phyloP scores from a whole-genome alignment of 306 rosid species.

The Gleditsia sinensis region DNA sequence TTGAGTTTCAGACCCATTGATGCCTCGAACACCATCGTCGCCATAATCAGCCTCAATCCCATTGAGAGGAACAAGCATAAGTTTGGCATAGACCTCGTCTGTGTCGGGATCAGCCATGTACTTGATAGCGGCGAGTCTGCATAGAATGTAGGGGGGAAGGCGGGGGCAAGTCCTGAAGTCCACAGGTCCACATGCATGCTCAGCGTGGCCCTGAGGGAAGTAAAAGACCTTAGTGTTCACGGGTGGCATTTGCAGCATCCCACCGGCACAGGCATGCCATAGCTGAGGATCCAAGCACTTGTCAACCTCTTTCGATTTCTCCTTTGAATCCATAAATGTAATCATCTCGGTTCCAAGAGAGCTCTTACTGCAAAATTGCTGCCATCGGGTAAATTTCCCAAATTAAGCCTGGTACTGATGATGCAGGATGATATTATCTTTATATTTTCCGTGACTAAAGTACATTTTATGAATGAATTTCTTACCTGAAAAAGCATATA shows the following conservation, averaged over 20 bases:
- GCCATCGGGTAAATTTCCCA: slow-evolving; percentile 26
- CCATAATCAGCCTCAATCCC: slow-evolving; percentile 39
- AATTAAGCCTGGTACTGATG: slow-evolving; percentile 13
- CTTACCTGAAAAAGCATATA: slow-evolving; percentile 48
- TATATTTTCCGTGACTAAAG: neutral
- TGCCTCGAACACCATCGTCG: slow-evolving; percentile 46
- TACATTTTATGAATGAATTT: slow-evolving; percentile 22
- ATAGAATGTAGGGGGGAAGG: slow-evolving; percentile 62
- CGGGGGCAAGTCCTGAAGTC: slow-evolving; percentile 60
- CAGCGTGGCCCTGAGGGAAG: slow-evolving; percentile 90
- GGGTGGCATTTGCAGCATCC: slow-evolving; percentile 93
- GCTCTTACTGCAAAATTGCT: slow-evolving; percentile 39
- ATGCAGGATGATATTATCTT: neutral
- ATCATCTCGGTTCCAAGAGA: slow-evolving; percentile 54
- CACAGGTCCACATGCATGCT: slow-evolving; percentile 75
- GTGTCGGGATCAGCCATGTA: slow-evolving; percentile 89
- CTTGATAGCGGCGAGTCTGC: slow-evolving; percentile 63
- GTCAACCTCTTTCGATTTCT: slow-evolving; percentile 67
- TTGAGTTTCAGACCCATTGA: slow-evolving; percentile 57
- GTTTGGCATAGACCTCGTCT: slow-evolving; percentile 79
- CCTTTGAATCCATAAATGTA: slow-evolving; percentile 84
- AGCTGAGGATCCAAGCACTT: slow-evolving; percentile 81
- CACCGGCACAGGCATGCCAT: slow-evolving; percentile 99
- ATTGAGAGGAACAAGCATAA: slow-evolving; percentile 60
- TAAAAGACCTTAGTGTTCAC: slow-evolving; percentile 73